phyloP scores from a whole-genome alignment of 2,329 filamentous ascomycete species.

The Stagonosporopsis vannaccii region DNA sequence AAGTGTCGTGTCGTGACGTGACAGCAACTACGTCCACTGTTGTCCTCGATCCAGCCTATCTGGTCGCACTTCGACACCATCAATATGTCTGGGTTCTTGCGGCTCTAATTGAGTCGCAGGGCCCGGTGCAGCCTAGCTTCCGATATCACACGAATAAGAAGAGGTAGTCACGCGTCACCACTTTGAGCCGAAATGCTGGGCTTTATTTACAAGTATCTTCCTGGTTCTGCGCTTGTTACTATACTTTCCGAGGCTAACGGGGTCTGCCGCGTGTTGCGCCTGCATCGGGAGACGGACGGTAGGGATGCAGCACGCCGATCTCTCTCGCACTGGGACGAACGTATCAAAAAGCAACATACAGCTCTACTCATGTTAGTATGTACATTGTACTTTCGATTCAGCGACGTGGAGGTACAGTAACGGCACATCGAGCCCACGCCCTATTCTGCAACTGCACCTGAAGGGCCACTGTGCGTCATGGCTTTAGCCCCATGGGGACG shows the following conservation, averaged over 20 bases:
- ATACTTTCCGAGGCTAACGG: slow-evolving; percentile 23
- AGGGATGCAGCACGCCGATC: slow-evolving; percentile 30
- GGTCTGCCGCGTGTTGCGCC: slow-evolving; percentile 31
- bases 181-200: background rate
- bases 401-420: background rate
- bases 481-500: slow-evolving; percentile 6
- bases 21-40: slow-evolving; percentile 5
- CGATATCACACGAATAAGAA: slow-evolving; percentile 25
- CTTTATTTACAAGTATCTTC: slow-evolving; percentile 20
- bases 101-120: slow-evolving; percentile 11
- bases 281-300: slow-evolving; percentile 39
- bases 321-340: slow-evolving; percentile 22
- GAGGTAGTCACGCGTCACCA: slow-evolving; percentile 18
- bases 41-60: slow-evolving; percentile 18
- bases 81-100: slow-evolving; percentile 22
- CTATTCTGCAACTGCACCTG: background rate
- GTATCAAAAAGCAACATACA: slow-evolving; percentile 24
- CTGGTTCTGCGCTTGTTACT: slow-evolving; percentile 15
- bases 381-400: background rate
- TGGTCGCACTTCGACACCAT: slow-evolving; percentile 17
- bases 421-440: background rate
- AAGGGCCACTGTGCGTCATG: slow-evolving; percentile 6
- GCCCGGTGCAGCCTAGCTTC: slow-evolving; percentile 13
- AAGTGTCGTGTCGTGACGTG: slow-evolving; percentile 22
- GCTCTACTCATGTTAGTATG: background rate